Base-by-base conservation (phyloP, 768 basidiomycete genomes). In the Termitomyces heimii region DNA sequence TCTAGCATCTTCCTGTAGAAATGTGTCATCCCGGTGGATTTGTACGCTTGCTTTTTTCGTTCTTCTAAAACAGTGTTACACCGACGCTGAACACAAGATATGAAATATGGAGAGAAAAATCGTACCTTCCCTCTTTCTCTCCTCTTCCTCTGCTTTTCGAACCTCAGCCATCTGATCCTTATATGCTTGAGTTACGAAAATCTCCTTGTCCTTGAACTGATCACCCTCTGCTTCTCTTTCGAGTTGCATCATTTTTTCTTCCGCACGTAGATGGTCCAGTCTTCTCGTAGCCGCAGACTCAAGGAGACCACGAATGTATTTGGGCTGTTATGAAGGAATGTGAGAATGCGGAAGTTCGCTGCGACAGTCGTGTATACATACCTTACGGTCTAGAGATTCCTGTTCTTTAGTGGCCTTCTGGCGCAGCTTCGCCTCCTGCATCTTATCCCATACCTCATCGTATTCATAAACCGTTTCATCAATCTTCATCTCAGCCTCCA, bases 161-260 rank as follows among this genome's bases (percentile, higher is more conserved):
- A 98, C 84, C 71, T 95, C 91, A 48, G 84, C 94, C 85, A 97
- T 90, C 72, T 98, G 97, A 49, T 92, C 89, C 69, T 94, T 94
- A 75, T 99, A 99, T 24, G 92, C 94, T 66, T 94, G 92, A 0
- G 97, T 99, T 50, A 98, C 96, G 65, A 98, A 99, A n/a, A 85
- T 79, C 54, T 98, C 97, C 76, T 95, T 98, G 75, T 92, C 97
- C 56, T 80, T 80, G 68, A 92, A 99, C 69, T 94, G 82, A 60
- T 94, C 94, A 0, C 97, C 97, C 73, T 99, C 97, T 20, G 80
- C 75, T 72, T 95, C 92, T 22, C 97, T 82, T 70, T 98, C 97
- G 44, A 83, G 80, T 68, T 95, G 91, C 68, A 98, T 88, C 89
- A 96, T 89, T 78, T 98, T 98, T 73, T 98, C 96, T 71, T 99